These are phyloP conservation scores for Ochromonas danica DNA, from an alignment of 108 stramenopile species.

Conservation along the genomic window DNA sequence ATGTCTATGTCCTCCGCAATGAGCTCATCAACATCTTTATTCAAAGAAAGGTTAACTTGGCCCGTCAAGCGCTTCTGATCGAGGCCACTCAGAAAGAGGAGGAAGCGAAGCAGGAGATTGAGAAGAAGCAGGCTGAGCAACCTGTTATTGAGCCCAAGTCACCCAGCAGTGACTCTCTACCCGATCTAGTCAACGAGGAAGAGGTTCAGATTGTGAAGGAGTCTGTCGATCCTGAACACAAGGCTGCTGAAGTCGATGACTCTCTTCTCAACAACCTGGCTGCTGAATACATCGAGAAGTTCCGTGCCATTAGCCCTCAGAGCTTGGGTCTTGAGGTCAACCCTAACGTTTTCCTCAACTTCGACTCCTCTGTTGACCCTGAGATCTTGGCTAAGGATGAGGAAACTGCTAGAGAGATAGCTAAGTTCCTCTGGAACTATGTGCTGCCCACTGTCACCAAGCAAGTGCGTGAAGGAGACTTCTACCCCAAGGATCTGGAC, in stretches of 20 bases:
- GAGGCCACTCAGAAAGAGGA: constrained; percentile 18
- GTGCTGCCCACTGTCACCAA: constrained; percentile 71
- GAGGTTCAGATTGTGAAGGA: background rate
- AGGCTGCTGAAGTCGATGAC: background rate
- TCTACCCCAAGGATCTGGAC: background rate
- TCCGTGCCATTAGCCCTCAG: too few relatives aligned
- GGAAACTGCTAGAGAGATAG: constrained; percentile 68
- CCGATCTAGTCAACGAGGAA: background rate
- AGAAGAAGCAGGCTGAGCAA: constrained; percentile 61
- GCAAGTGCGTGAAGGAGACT: constrained; percentile 53
- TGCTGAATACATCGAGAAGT: background rate
- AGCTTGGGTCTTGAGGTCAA: constrained; percentile 72
- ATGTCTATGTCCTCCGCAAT: constrained; percentile 11
- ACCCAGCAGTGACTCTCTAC: too few relatives aligned
- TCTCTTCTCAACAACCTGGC: background rate
- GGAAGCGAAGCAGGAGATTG: constrained; percentile 41
- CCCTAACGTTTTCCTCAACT: constrained; percentile 77
- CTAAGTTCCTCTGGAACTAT: constrained; percentile 72
- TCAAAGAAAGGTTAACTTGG: constrained; percentile 21
- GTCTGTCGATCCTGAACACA: background rate
- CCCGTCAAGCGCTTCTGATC: background rate
- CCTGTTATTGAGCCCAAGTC: background rate
- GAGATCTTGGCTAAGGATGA: constrained; percentile 75
- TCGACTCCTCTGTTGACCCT: constrained; percentile 36
- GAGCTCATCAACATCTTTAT: constrained; percentile 28